Evolutionary conservation across 176 grass and related monocot species (phyloP), one percentile per base, ranked within the genome.

Genomic region (Carex parvula): DNA sequence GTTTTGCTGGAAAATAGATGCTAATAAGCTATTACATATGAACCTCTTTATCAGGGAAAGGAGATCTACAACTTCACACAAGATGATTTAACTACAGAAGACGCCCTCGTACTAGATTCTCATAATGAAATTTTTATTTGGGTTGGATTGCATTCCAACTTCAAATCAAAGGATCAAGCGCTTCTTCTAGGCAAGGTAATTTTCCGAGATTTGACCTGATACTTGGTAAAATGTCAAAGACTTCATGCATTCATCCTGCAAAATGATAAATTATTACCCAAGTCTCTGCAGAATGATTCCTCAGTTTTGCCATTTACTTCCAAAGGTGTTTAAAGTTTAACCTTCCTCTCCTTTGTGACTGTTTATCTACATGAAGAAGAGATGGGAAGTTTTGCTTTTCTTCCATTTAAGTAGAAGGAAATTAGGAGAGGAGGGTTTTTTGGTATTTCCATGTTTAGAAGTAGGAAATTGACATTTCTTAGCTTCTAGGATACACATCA

Each of bases 41-140:
- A n/a, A n/a, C n/a, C n/a, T 50, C 32, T 30, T 83, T 74, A 83
- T 74, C 85, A 98, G 95, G 92, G 81, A 35, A 91, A 89, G 75
- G 95, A 98, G 89, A 92, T 98, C 84, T 93, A 87, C 64, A 98
- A 84, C 84, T 98, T 98, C 84, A 87, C 84, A 30, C 92, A 98
- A 87, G 95, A 98, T 86, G 95, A 98, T 81, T 89, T 98, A 64
- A 70, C 70, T 62, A 94, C 95, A 39, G 95, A 98, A 89, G 95
- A 94, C 52, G 83, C 78, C 3, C 85, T 94, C 70, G 79, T 98
- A 82, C 87, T 98, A 71, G 95, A 98, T 22, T 91, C 87, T 75
- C 52, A 84, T 1, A 81, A 85, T 6, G 89, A 91, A 86, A 88
- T 98, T 62, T 94, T 87, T 30, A 55, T 94, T 53, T 98, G 92